Evolutionary conservation across 441 rosid genomes (phyloP), one percentile per base, ranked within the genome.

Genomic region (Arabidopsis lyrata): DNA sequence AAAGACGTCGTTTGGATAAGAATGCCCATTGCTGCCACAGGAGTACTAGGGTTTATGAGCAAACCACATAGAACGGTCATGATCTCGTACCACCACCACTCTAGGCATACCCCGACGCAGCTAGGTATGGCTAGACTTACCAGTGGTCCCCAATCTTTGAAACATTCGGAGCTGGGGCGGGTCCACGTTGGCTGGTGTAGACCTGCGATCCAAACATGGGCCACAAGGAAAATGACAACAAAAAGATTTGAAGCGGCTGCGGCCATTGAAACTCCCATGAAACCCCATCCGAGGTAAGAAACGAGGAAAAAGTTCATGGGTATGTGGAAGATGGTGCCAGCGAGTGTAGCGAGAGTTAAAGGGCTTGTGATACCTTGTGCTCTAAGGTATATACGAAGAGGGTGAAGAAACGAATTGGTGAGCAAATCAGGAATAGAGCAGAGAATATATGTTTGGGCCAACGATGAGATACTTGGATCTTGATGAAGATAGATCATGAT

Each of bases 301-400:
- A 90, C 97, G 55, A 94, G 87, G 7, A 87, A 32, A 27, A 87
- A 54, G 63, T 84, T 94, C 41, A 87, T 68, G 32, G 97, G 93
- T 29, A 94, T 63, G 68, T 94, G 97, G 66, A 89, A 79, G 77
- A 89, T 34, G 32, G 93, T 80, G 35, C 92, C 97, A 29, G 80
- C 73, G 42, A 94, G 77, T 29, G 92, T 81, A 14, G 99, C 95
- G 22, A 89, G 13, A 3, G 97, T 90, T 57, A 94, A 58, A 0
- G 99, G 99, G 34, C 57, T 85, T 44, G 93, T 94, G 81, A 94
- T 90, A 59, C 92, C 92, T 87, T 94, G 99, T 7, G 99, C 86
- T 6, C 99, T 87, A 81, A 94, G 99, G 89, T 94, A 94, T 85
- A 94, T 92, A 82, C 97, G 97, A 75, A 94, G 87, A 59, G 99